Evolutionary conservation across 2,329 filamentous ascomycete species (phyloP).

Genomic region (Botryotinia globosa): DNA sequence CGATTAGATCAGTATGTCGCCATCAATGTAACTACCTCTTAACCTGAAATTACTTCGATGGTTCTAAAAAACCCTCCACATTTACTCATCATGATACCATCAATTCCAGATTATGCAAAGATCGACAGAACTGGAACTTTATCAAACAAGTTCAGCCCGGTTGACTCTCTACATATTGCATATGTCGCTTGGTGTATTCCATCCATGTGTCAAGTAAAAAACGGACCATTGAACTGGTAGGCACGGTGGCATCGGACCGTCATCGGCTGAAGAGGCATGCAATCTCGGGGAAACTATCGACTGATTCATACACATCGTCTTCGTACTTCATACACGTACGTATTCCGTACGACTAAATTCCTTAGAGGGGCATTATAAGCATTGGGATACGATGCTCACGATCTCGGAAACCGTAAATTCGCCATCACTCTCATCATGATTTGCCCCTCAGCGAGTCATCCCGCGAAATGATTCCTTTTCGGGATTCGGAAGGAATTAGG

Average conservation of each 20-base stretch:
- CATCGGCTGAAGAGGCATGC: constrained; percentile 3
- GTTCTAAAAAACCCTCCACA: neutral
- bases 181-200: neutral
- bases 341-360: constrained; percentile 2
- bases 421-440: neutral
- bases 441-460: constrained; percentile 2
- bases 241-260: constrained; percentile 13
- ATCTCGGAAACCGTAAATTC: neutral
- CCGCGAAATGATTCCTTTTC: neutral
- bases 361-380: neutral
- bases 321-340: constrained; percentile 6
- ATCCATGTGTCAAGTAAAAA: constrained; percentile 7
- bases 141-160: constrained; percentile 13
- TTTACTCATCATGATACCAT: neutral
- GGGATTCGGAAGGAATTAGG: neutral
- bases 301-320: constrained; percentile 13
- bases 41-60: neutral
- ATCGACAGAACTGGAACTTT: constrained; percentile 7
- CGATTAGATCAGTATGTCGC: neutral
- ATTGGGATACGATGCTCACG: neutral
- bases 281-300: neutral
- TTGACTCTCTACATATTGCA: constrained; percentile 10
- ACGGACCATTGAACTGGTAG: neutral
- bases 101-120: constrained; percentile 10
- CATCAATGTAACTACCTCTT: neutral